Evolutionary conservation across 163 green algal genomes (phyloP), one percentile per base, ranked within the genome.

Genomic region (Scenedesmus sp.): DNA sequence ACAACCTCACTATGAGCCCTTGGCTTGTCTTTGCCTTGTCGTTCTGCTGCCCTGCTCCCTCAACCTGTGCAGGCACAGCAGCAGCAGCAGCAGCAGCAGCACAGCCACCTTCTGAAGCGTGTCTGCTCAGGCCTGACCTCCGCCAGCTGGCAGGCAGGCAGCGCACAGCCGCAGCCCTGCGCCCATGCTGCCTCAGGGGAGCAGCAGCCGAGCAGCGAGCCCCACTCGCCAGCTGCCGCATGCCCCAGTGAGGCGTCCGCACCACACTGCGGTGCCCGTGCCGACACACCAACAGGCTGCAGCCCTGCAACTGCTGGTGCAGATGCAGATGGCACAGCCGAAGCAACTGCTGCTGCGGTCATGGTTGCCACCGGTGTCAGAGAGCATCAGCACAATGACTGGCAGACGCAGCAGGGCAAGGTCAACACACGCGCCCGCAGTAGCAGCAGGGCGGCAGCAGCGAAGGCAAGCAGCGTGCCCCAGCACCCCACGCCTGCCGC

Each of bases 81-180:
- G 46, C 80, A 85, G 46, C 44, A 35, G 24, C 26, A 85, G 43
- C 30, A 72, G 81, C 81, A 73, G 30, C 81, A 76, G 65, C 30
- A 15, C 15, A 76, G 65, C 65, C 65, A 76, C 9, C 30, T 76
- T 26, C 65, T 76, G 6, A 76, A 76, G 65, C 65, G 65, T 40
- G 65, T 76, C 65, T 76, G 65, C 65, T 76, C 65, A 40, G 65
- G 65, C 30, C 65, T 76, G 30, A 76, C 65, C 30, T 76, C 65
- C 65, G 40, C 30, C 30, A 76, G 65, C 65, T 76, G 65, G 16
- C 30, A 76, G 65, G 65, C 65, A 76, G 65, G 30, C 65, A 76
- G 65, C 30, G 30, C 65, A 40, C 30, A 37, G 30, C 65, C 65
- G 30, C 40, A n/a, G n/a, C n/a, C 30, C 9, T n/a, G n/a, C n/a